Conservation (phyloP, 768 basidiomycete species). For the Hericium erinaceus region DNA sequence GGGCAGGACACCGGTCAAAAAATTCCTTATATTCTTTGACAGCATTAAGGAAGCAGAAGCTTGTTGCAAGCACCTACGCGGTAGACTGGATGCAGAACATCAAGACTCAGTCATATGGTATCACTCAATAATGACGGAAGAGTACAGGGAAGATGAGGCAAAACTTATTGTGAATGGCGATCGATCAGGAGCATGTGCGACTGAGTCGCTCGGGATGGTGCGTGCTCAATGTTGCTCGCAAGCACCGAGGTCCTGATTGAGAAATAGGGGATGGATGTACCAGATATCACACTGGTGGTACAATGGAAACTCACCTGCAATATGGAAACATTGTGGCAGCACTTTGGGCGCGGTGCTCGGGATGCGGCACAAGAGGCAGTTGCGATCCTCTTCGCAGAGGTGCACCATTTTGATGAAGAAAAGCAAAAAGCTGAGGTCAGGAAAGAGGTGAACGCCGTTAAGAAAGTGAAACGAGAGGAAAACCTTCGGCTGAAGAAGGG, state of each 20-base stretch:
- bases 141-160: constrained; percentile 13
- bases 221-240: no score
- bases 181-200: constrained; percentile 21
- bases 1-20: neutral
- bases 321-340: neutral
- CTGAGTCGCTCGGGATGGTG: constrained; percentile 19
- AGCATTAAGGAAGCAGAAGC: neutral
- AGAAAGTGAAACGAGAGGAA: no score
- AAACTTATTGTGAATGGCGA: constrained; percentile 11
- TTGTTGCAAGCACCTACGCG: no score
- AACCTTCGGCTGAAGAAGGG: no score
- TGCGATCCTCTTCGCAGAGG: neutral
- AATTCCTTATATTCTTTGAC: constrained; percentile 21
- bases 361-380: neutral
- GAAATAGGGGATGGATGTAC: no score
- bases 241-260: no score
- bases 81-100: no score
- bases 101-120: constrained; percentile 17
- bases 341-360: neutral
- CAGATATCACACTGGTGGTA: neutral
- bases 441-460: neutral
- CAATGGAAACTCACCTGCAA: neutral
- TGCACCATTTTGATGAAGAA: neutral
- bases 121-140: constrained; percentile 21
- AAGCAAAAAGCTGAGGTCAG: neutral